Conservation (phyloP, 2,329 filamentous ascomycete genomes). For the Fusarium algeriense region DNA sequence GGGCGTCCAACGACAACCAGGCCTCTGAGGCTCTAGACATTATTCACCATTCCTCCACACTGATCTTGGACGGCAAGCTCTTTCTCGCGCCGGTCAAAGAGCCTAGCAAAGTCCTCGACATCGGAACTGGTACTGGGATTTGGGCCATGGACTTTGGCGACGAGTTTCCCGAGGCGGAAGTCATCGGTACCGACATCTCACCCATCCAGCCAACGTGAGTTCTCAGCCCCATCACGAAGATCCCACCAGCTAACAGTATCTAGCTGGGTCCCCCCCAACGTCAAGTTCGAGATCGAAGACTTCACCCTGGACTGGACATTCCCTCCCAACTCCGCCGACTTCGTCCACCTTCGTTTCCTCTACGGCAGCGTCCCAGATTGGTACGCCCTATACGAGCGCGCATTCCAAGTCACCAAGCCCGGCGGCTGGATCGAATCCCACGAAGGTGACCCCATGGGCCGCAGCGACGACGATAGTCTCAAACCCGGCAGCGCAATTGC, state of each 20-base stretch:
- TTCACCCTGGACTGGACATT: conserved; percentile 49
- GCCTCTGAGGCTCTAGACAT: conserved; percentile 37
- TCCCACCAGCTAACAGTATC: background rate
- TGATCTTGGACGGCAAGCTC: conserved; percentile 32
- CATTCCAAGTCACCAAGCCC: conserved; percentile 65
- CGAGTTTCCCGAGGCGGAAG: conserved; percentile 59
- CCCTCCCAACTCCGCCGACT: conserved; percentile 61
- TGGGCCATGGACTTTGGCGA: conserved; percentile 64
- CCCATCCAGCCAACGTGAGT: conserved; percentile 64
- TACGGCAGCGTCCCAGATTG: conserved; percentile 69
- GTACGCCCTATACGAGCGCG: conserved; percentile 62
- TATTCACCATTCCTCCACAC: conserved; percentile 30
- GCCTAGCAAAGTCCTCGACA: conserved; percentile 24
- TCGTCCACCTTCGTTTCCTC: conserved; percentile 70
- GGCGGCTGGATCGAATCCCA: conserved; percentile 61
- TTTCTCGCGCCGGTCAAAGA: conserved; percentile 18
- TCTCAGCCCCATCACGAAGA: rapidly evolving
- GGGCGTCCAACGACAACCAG: conserved; percentile 37
- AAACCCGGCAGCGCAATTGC: conserved; percentile 43
- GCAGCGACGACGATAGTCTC: conserved; percentile 50
- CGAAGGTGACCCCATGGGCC: conserved; percentile 44
- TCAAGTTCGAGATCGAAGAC: conserved; percentile 57
- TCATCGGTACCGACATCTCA: conserved; percentile 66
- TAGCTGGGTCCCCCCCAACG: conserved; percentile 57
- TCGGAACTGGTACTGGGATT: conserved; percentile 46